Conservation (phyloP, 805 yeast species). For the Yamadazyma ubonensis region DNA sequence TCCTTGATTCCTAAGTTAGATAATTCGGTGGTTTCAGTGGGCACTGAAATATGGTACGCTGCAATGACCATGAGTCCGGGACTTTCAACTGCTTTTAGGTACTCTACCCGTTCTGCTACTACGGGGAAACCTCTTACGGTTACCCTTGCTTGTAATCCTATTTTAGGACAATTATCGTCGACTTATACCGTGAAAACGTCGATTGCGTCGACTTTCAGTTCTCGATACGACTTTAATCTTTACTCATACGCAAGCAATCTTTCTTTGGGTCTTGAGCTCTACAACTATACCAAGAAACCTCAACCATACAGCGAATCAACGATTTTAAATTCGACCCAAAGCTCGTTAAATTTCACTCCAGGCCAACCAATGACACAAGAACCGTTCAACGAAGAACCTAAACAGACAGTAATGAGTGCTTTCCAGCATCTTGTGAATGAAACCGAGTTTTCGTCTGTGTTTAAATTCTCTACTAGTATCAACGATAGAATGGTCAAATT, state of each 20-base stretch:
- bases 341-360: not conserved
- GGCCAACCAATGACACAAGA: conserved; percentile 2
- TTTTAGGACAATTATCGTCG: conserved; percentile 84
- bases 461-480: conserved; percentile 71
- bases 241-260: conserved; percentile 88
- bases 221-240: conserved; percentile 84
- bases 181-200: conserved; percentile 85
- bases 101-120: conserved; percentile 79
- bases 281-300: conserved; percentile 46
- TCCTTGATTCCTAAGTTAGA: conserved; percentile 46
- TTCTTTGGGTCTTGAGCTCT: conserved; percentile 81
- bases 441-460: conserved; percentile 63
- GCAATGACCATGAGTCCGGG: conserved; percentile 85
- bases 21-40: conserved; percentile 68
- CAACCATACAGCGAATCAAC: conserved; percentile 6
- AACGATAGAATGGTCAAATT: conserved; percentile 59
- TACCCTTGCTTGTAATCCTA: conserved; percentile 83
- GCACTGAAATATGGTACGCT: conserved; percentile 89
- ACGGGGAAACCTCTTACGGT: conserved; percentile 89
- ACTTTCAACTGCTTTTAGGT: conserved; percentile 77
- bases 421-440: conserved; percentile 51
- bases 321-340: conserved; percentile 2
- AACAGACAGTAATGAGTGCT: conserved; percentile 47
- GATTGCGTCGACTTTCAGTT: conserved; percentile 70
- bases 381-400: not conserved